A percentile compares a stretch with the other conserved stretches of the same genome.
These are phyloP conservation scores for Trichoderma aggressivum DNA, from an alignment of 2,329 filamentous ascomycete genomes.

Conservation along the genomic window DNA sequence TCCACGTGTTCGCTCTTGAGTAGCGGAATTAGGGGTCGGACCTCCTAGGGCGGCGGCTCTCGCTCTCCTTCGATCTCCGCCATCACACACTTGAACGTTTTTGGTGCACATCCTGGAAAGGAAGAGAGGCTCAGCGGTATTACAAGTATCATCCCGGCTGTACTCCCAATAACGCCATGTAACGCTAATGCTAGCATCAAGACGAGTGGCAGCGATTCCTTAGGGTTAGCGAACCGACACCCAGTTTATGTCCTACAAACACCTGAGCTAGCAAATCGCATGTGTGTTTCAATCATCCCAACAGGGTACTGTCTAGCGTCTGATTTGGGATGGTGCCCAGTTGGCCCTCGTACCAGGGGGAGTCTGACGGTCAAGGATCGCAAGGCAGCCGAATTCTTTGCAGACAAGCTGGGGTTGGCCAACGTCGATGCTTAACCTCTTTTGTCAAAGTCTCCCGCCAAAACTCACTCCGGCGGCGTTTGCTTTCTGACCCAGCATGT, in stretches of 20 bases:
- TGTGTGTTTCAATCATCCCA: not conserved
- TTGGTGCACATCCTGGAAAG: not conserved
- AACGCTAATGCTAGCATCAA: not conserved
- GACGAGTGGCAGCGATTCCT: not conserved
- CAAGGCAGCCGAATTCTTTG: not conserved
- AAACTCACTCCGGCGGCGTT: not conserved
- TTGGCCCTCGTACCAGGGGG: not conserved
- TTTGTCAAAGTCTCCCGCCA: not conserved
- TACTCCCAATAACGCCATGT: not conserved
- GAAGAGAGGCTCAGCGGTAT: not conserved
- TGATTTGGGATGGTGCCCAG: not conserved
- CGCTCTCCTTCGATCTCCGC: not conserved
- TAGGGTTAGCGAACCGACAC: not conserved
- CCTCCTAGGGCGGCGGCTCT: not conserved
- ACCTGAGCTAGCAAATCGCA: not conserved
- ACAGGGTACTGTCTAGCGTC: not conserved
- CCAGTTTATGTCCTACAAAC: not conserved
- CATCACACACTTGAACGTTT: not conserved
- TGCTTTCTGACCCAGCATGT: not conserved
- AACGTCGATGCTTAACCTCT: not conserved
- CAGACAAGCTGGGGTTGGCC: not conserved
- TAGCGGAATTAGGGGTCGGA: not conserved
- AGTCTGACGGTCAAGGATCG: not conserved
- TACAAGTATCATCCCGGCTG: not conserved
- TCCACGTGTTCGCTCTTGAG: not conserved